Conservation (phyloP, 495 filamentous ascomycete genomes). For the Rhypophila decipiens region DNA sequence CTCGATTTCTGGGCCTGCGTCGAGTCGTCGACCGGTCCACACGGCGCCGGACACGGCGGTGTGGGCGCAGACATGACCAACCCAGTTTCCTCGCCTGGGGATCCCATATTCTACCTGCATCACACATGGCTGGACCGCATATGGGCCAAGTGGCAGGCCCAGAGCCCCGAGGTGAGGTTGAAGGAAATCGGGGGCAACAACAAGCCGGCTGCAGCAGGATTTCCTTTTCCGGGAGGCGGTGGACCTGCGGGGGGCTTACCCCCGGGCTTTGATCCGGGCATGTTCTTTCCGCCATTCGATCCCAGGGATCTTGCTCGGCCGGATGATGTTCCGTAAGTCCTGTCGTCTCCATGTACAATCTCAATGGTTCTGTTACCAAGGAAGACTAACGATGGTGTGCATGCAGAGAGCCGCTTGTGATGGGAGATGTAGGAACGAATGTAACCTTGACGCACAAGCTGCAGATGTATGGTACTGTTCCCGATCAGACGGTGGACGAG, state of each 20-base stretch:
- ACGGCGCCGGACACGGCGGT: conserved; percentile 33
- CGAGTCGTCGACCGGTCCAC: conserved; percentile 26
- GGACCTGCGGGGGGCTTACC: conserved; percentile 1
- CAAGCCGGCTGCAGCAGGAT: not conserved
- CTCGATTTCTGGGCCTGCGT: conserved; percentile 30
- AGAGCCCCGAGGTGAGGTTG: conserved; percentile 18
- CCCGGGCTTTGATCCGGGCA: not conserved
- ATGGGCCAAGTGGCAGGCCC: conserved; percentile 45
- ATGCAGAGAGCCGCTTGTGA: not conserved
- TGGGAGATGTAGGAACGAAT: conserved; percentile 1
- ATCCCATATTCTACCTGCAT: conserved; percentile 48
- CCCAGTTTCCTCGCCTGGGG: conserved; percentile 23
- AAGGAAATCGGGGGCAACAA: conserved; percentile 23
- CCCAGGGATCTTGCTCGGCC: not conserved
- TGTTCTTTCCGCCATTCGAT: not conserved
- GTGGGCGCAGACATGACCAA: conserved; percentile 30
- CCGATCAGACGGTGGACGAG: not conserved
- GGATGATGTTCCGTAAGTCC: not conserved
- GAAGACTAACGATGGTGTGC: not conserved
- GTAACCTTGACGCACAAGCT: conserved; percentile 2
- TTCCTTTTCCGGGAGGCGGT: too few relatives aligned
- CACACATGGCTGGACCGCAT: conserved; percentile 45
- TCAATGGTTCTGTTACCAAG: not conserved
- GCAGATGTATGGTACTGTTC: not conserved
- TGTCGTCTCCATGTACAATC: not conserved